Percentiles rank a stretch among this genome's conserved stretches.
Evolutionary conservation across 2,329 filamentous ascomycete species (phyloP).

Genomic region (Stagonosporopsis vannaccii): DNA sequence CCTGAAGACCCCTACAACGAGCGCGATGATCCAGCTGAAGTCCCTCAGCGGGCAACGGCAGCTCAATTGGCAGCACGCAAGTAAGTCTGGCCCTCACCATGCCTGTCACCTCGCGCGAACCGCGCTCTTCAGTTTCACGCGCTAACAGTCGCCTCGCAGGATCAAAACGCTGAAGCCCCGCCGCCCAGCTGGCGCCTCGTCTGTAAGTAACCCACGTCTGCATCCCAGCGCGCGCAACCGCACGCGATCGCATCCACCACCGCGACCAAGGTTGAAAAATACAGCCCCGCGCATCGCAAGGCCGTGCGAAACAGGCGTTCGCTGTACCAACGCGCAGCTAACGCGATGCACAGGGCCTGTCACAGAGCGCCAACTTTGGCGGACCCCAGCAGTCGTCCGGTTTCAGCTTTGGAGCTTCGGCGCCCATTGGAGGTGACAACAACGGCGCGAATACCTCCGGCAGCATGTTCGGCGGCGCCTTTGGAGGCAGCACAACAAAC

Average conservation of each 20-base stretch:
- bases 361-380: conserved; percentile 32
- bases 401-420: conserved; percentile 37
- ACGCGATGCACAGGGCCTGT: conserved; percentile 31
- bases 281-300: conserved; percentile 17
- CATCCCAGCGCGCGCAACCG: neutral
- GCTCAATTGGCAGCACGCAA: conserved; percentile 63
- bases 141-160: conserved; percentile 32
- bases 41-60: conserved; percentile 60
- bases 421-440: conserved; percentile 25
- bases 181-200: conserved; percentile 28
- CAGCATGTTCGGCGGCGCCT: conserved; percentile 22
- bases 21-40: conserved; percentile 50
- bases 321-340: conserved; percentile 23
- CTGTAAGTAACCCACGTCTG: conserved; percentile 34
- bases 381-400: conserved; percentile 24
- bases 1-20: conserved; percentile 39
- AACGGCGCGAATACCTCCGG: conserved; percentile 7
- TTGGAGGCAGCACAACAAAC: conserved; percentile 33
- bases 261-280: conserved; percentile 13
- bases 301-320: conserved; percentile 17
- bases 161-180: conserved; percentile 39
- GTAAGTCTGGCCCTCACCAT: conserved; percentile 53
- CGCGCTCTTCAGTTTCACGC: neutral
- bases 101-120: conserved; percentile 1
- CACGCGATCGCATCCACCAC: neutral